Base-by-base conservation (phyloP, 345 rosid genomes). In the Brassica nigra region DNA sequence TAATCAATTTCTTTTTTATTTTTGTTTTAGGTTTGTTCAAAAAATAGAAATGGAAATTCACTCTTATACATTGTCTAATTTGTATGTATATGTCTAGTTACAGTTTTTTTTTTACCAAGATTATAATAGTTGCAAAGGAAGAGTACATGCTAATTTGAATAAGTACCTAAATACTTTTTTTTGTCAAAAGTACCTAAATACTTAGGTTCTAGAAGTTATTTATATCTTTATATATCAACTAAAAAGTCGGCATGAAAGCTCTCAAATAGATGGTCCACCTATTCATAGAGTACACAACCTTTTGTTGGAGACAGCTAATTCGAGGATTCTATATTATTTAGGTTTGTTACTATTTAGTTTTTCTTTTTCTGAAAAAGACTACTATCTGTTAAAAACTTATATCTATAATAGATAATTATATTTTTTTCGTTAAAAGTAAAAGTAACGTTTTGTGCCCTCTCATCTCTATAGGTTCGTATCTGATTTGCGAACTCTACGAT, bases 201-300 rank as follows among this genome's bases (percentile, higher is more conserved):
- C 5, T 59, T 30, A 66, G 69, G 59, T 23, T 79, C 78, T 67
- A 68, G 65, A 73, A 73, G 70, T 3, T 59, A 54, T 2, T 58
- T 66, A 5, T 64, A 3, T 63, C 33, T 67, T 12, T 66, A 14
- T 66, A 27, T 49, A 73, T 62, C 54, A 72, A 57, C 54, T 31
- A 58, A 78, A 72, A 73, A 39, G 31, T 73, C 15, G 74, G 82
- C 82, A 79, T 33, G 78, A 73, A 73, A 73, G 74, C 63, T 79
- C 74, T 66, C 78, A 59, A 67, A 33, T 59, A 65, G 42, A 71
- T 66, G 73, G 73, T 58, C 82, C 77, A 78, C 77, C 54, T 11
- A 72, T 7, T 71, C 55, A 42, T 55, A 73, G 66, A 72, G 73
- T 16, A 66, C 54, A 78, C 30, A 44, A 66, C 9, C 10, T 54